Base-by-base conservation (phyloP, 306 rosid species). In the Abrus pulchellus region DNA sequence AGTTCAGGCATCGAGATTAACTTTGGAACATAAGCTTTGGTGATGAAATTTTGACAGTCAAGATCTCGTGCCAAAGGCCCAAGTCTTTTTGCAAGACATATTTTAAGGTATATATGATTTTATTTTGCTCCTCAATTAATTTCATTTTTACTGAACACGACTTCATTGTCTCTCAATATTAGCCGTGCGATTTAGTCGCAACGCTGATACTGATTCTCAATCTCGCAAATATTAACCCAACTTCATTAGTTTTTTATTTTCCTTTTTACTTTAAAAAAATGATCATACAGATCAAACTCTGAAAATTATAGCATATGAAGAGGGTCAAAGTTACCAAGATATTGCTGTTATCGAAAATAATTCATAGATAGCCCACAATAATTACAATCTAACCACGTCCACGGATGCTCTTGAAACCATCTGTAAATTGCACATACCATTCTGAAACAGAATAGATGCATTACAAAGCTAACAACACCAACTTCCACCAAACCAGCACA, bases 401-500 rank as follows among this genome's bases (percentile, higher is more conserved):
- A 49, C 1, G 77, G 56, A 89, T 80, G 83, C 74, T 52, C 64
- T 68, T 53, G 81, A 75, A 67, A 76, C 53, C 83, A 79, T 76
- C 75, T 75, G 72, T 45, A 82, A 83, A 82, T 82, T 80, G 85
- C 79, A 75, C 89, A 77, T 69, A 77, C 82, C 72, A 82, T 77
- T 79, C 74, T 52, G 68, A 79, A 82, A 76, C 85, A 80, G 65
- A 69, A 82, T 20, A 57, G 85, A 86, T 73, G 73, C 81, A 75
- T 76, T 83, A 89, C 86, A 87, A 66, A 61, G 84, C 83, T 56
- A 71, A 83, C 81, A 86, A 74, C 80, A 82, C 82, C 84, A 79
- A 80, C 75, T 84, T 85, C 83, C 88, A 85, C 79, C 82, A 88
- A 85, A 85, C 84, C 83, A 88, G 86, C 81, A 85, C 27, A 89